Base-by-base conservation (phyloP, 2,329 filamentous ascomycete species). In the Exserohilum rostratum region DNA sequence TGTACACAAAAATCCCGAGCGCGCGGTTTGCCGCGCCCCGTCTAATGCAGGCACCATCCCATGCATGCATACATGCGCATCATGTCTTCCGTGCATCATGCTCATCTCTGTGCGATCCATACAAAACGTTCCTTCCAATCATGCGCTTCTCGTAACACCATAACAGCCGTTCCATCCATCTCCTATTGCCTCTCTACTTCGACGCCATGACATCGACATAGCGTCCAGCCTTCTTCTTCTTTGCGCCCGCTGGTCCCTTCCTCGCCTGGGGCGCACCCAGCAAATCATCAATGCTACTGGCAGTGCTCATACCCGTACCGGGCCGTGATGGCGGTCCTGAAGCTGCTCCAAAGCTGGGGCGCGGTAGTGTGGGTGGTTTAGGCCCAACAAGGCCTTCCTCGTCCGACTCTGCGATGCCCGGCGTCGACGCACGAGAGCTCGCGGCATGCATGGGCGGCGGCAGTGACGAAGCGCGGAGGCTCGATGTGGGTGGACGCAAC, bases 231-330 rank as follows among this genome's bases (percentile, higher is more conserved):
- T 92, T 96, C 80, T 91, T 91, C 67, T 91, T 90, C 67, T 78
- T 79, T 39, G 75, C 73, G 30, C 74, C 75, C 11, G 62, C 54
- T 2, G 52, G 52, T 10, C 83, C 83, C 55, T 90, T 93, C 60
- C 90, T 84, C 15, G 89, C 84, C 27, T 82, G 85, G 3, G 89
- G 85, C 4, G 89, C 87, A 5, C 90, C 90, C 18, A 99, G 80
- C 59, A 99, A 79, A 73, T 99, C 95, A 67, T 99, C 95, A 70
- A 99, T 96, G 66, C 90, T 95, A 75, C 88, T 96, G n/a, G 91
- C 91, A 70, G 91, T 91, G 76, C 91, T 96, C 82, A 96, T 87
- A 58, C 90, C 89, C 3, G 91, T 96, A 5, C 85, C 77, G 4
- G 92, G 92, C 18, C 74, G 58, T 3, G 62, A 67, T 4, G 74